A percentile compares a stretch with the other conserved stretches of the same genome.
Conservation (phyloP, 2,329 filamentous ascomycete species). For the Purpureocillium lavendulum region DNA sequence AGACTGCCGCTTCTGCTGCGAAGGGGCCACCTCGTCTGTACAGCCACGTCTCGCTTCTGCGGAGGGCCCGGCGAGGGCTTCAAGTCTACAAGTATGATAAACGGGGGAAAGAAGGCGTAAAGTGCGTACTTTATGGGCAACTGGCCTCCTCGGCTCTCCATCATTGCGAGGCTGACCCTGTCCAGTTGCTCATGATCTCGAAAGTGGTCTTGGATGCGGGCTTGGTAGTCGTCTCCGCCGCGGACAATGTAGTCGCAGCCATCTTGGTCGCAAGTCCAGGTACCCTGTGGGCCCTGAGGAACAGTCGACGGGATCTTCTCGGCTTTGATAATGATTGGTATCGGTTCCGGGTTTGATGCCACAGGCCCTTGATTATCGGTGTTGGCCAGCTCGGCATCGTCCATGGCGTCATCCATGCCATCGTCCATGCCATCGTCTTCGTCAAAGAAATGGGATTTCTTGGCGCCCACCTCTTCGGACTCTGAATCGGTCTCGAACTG, state of each 20-base stretch:
- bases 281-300: slow-evolving; percentile 49
- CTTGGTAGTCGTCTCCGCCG: slow-evolving; percentile 48
- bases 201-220: slow-evolving; percentile 52
- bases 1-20: background rate
- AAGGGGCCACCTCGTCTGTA: no score
- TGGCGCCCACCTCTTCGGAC: slow-evolving; percentile 22
- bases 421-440: slow-evolving; percentile 21
- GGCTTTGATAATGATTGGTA: slow-evolving; percentile 37
- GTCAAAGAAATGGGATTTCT: slow-evolving; percentile 25
- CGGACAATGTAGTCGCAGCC: slow-evolving; percentile 58
- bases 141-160: slow-evolving; percentile 48
- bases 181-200: slow-evolving; percentile 47
- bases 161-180: slow-evolving; percentile 43
- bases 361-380: no score
- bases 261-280: slow-evolving; percentile 58
- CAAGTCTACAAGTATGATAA: slow-evolving; percentile 21
- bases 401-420: slow-evolving; percentile 20
- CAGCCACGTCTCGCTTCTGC: no score
- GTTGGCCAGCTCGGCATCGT: no score
- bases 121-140: slow-evolving; percentile 47
- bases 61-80: slow-evolving; percentile 5
- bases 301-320: slow-evolving; percentile 39
- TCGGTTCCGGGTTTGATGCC: slow-evolving; percentile 11
- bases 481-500: slow-evolving; percentile 31
- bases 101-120: slow-evolving; percentile 19